A percentile compares a stretch with the other conserved stretches of the same genome.
phyloP scores from a whole-genome alignment of 2,329 filamentous ascomycete genomes.

The Alternaria rosae region DNA sequence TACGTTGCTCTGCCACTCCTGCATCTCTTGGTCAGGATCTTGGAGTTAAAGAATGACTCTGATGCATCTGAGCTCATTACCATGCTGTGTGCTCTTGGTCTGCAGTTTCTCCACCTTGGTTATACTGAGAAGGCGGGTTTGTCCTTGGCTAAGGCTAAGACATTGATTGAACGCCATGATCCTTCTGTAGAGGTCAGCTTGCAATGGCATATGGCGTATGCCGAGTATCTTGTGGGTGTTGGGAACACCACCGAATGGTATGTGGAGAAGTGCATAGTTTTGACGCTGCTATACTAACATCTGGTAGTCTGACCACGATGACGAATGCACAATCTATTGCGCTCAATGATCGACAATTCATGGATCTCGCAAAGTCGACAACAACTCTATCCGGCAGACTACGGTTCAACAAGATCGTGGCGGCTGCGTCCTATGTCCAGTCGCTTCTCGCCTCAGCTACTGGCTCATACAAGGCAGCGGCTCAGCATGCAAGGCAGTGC shows the following conservation, averaged over 20 bases:
- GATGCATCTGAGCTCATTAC: slow-evolving; percentile 52
- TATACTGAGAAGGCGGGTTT: slow-evolving; percentile 66
- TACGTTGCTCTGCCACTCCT: slow-evolving; percentile 59
- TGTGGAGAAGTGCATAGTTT: not conserved
- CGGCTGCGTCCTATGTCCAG: slow-evolving; percentile 68
- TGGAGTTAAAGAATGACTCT: slow-evolving; percentile 54
- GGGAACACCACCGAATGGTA: slow-evolving; percentile 70
- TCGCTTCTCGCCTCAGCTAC: slow-evolving; percentile 70
- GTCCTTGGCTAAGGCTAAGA: slow-evolving; percentile 66
- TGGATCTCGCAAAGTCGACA: slow-evolving; percentile 40
- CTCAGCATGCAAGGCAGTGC: slow-evolving; percentile 58
- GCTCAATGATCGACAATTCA: slow-evolving; percentile 35
- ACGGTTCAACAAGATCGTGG: slow-evolving; percentile 60
- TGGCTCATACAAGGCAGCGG: slow-evolving; percentile 55
- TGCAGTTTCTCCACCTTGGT: slow-evolving; percentile 66
- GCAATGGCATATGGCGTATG: slow-evolving; percentile 72
- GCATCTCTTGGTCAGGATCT: slow-evolving; percentile 56
- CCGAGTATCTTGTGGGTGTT: slow-evolving; percentile 75
- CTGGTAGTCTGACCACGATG: slow-evolving; percentile 37
- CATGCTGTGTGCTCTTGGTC: slow-evolving; percentile 57
- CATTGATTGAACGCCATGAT: slow-evolving; percentile 52
- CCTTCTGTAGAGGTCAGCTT: slow-evolving; percentile 57
- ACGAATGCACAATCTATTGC: slow-evolving; percentile 40
- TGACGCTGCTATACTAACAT: slow-evolving; percentile 20
- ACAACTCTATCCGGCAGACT: slow-evolving; percentile 45